phyloP scores from a whole-genome alignment of 75 land plant genomes.

The Adiantum capillusveneris region DNA sequence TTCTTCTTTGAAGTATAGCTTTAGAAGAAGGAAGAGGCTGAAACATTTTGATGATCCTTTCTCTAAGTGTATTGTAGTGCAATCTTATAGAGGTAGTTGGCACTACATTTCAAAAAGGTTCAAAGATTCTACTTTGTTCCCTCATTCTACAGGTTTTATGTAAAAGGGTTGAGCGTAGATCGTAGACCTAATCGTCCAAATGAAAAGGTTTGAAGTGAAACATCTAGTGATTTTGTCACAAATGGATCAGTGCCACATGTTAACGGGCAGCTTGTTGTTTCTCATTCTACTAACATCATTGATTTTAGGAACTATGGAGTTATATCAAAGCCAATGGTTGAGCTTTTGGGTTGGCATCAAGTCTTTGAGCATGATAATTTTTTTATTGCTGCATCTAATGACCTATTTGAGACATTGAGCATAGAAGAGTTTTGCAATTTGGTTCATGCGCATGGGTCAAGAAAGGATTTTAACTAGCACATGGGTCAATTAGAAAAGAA shows the following conservation, averaged over 20 bases:
- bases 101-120: neutral
- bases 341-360: conserved; percentile 21
- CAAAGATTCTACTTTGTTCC: neutral
- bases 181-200: conserved; percentile 22
- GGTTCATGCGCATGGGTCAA: conserved; percentile 7
- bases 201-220: conserved; percentile 20
- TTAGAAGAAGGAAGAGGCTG: neutral
- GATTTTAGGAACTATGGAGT: conserved; percentile 28
- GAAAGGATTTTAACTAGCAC: neutral
- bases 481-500: neutral
- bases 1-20: neutral
- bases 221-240: conserved; percentile 17
- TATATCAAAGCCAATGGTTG: conserved; percentile 23
- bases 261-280: conserved; percentile 27
- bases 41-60: neutral
- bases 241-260: conserved; percentile 22
- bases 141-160: neutral
- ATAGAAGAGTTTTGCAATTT: conserved; percentile 19
- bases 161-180: conserved; percentile 15
- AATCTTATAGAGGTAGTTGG: neutral
- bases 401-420: conserved; percentile 22
- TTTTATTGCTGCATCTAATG: conserved; percentile 26
- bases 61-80: neutral
- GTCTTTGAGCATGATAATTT: conserved; percentile 6
- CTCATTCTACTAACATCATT: conserved; percentile 22